Conservation (phyloP, 495 filamentous ascomycete genomes). For the Aspergillus hancockii region DNA sequence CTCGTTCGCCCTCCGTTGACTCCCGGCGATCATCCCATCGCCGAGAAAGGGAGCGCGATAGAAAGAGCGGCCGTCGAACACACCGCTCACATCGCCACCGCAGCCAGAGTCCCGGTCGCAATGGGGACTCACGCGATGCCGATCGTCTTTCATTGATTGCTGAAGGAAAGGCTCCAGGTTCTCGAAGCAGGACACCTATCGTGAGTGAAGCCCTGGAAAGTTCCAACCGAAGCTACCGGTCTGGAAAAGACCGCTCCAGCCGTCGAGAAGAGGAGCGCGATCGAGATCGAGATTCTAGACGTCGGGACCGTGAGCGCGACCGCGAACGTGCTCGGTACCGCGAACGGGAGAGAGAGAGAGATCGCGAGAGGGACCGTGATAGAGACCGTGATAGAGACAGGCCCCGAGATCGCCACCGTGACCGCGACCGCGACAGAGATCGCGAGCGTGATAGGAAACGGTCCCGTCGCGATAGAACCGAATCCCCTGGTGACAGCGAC, state of each 20-base stretch:
- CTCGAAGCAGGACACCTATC: constrained; percentile 19
- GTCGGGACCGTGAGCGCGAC: constrained; percentile 29
- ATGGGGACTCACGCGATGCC: constrained; percentile 27
- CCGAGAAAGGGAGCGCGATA: constrained; percentile 47
- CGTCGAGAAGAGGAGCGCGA: constrained; percentile 42
- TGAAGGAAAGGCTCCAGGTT: constrained; percentile 22
- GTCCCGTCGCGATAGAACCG: constrained; percentile 52
- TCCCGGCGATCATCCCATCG: constrained; percentile 55
- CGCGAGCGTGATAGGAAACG: constrained; percentile 56
- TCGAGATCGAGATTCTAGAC: constrained; percentile 32
- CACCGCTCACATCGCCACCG: constrained; percentile 52
- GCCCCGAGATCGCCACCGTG: constrained; percentile 45
- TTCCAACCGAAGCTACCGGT: constrained; percentile 29
- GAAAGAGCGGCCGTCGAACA: constrained; percentile 40
- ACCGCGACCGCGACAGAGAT: constrained; percentile 44
- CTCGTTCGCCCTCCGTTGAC: constrained; percentile 54
- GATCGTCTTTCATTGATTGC: constrained; percentile 24
- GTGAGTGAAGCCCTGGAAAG: constrained; percentile 13
- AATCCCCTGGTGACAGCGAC: constrained; percentile 39
- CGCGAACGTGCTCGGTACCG: constrained; percentile 39
- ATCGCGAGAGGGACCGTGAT: constrained; percentile 48
- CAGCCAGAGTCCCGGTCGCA: constrained; percentile 34
- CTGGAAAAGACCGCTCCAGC: constrained; percentile 40
- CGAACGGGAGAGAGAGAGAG: constrained; percentile 45
- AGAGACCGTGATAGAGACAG: constrained; percentile 48